These are phyloP conservation scores for Monascus purpureus DNA, from an alignment of 495 filamentous ascomycete genomes.

Conservation along the genomic window DNA sequence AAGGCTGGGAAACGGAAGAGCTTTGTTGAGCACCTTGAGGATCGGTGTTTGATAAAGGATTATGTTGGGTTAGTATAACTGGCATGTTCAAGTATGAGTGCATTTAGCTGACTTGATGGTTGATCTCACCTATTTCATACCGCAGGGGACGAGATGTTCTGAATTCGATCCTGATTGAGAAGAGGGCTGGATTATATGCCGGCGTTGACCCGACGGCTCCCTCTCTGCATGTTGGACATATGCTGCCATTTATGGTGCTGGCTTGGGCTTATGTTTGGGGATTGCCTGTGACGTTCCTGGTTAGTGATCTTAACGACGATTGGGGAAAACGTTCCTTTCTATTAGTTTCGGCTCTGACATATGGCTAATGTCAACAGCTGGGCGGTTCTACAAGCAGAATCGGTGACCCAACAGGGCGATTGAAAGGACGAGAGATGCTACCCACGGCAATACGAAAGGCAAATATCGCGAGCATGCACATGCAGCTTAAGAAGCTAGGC, in stretches of 20 bases:
- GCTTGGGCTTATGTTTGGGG: slow-evolving; percentile 90
- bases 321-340: slow-evolving; percentile 1
- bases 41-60: slow-evolving; percentile 67
- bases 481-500: slow-evolving; percentile 71
- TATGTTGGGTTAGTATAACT: slow-evolving; percentile 58
- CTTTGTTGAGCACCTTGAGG: slow-evolving; percentile 58
- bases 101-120: slow-evolving; percentile 2
- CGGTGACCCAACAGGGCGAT: slow-evolving; percentile 74
- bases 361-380: slow-evolving; percentile 29
- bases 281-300: slow-evolving; percentile 54
- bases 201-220: slow-evolving; percentile 87
- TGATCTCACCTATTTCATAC: slow-evolving; percentile 18
- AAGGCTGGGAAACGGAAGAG: slow-evolving; percentile 44
- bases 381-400: slow-evolving; percentile 77
- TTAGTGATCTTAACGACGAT: slow-evolving; percentile 16
- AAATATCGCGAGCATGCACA: slow-evolving; percentile 64
- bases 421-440: slow-evolving; percentile 49
- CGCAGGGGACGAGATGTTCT: slow-evolving; percentile 51
- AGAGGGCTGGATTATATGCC: slow-evolving; percentile 66
- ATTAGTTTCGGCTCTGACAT: too few relatives aligned
- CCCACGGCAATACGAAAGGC: slow-evolving; percentile 39
- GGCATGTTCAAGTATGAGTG: neutral
- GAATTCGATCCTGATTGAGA: slow-evolving; percentile 51
- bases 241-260: slow-evolving; percentile 85
- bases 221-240: slow-evolving; percentile 84